Conservation (phyloP, 352 stramenopile species). For the Phytophthora hibernalis region DNA sequence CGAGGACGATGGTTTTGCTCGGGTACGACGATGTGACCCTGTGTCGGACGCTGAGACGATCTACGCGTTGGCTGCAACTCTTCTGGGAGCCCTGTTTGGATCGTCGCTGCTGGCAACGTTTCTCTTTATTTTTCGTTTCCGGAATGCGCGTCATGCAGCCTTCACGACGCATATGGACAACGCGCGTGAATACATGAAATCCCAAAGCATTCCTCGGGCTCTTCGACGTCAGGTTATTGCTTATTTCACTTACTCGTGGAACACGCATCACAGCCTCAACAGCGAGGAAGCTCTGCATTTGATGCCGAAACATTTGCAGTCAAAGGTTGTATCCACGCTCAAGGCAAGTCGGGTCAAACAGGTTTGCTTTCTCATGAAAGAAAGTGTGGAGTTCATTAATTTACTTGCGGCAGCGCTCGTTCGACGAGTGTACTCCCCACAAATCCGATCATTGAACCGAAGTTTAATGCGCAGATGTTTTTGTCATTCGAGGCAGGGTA, state of each 20-base stretch:
- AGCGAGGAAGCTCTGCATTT: constrained; percentile 63
- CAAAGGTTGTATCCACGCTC: constrained; percentile 64
- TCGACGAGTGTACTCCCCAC: constrained; percentile 59
- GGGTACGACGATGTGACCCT: constrained; percentile 74
- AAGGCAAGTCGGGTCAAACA: constrained; percentile 73
- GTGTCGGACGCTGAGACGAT: constrained; percentile 63
- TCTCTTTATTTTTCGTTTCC: constrained; percentile 75
- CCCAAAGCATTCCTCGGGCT: constrained; percentile 60
- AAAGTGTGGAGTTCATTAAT: constrained; percentile 80
- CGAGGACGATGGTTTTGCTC: constrained; percentile 62
- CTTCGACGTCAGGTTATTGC: constrained; percentile 61
- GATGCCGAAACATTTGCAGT: constrained; percentile 69
- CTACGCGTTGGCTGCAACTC: constrained; percentile 53
- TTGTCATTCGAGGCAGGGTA: constrained; percentile 68
- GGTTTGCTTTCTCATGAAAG: constrained; percentile 73
- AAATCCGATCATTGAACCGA: constrained; percentile 76
- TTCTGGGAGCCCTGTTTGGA: constrained; percentile 60
- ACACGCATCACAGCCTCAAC: constrained; percentile 65
- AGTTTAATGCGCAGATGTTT: constrained; percentile 85
- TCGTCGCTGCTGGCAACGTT: constrained; percentile 70
- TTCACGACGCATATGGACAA: constrained; percentile 75
- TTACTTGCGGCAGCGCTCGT: constrained; percentile 55
- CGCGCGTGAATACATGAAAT: constrained; percentile 74
- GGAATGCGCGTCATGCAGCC: constrained; percentile 54
- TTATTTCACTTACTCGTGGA: constrained; percentile 76